These are phyloP conservation scores for Dendrobium chrysotoxum DNA, from an alignment of 106 monocot species.

Conservation along the genomic window DNA sequence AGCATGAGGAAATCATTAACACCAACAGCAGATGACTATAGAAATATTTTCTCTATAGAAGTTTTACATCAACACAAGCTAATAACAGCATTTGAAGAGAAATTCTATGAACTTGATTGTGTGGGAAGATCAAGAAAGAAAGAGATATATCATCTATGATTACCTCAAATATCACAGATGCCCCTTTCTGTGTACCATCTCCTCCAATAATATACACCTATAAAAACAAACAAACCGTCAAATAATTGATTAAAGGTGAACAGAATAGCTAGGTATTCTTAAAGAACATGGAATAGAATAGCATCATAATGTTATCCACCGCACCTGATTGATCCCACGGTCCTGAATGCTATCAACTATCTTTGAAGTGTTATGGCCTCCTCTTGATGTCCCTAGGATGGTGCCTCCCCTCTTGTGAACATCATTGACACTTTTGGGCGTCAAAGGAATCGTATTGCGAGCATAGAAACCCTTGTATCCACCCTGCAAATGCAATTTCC, in stretches of 20 bases:
- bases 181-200: constrained; percentile 36
- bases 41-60: not conserved
- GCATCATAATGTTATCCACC: not conserved
- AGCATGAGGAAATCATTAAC: not conserved
- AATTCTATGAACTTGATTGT: not conserved
- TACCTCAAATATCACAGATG: constrained; percentile 39
- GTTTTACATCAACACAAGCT: not conserved
- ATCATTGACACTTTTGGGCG: constrained; percentile 32
- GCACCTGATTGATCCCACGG: constrained; percentile 33
- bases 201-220: constrained; percentile 40
- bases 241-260: not conserved
- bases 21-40: not conserved
- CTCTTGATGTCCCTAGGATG: constrained; percentile 26
- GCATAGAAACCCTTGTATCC: constrained; percentile 37
- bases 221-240: constrained; percentile 2
- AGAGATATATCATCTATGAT: not conserved
- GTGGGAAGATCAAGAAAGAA: not conserved
- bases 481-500: constrained; percentile 9
- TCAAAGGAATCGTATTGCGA: constrained; percentile 27
- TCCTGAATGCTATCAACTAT: constrained; percentile 36
- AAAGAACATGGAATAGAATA: not conserved
- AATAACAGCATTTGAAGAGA: not conserved
- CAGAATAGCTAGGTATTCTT: not conserved
- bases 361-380: constrained; percentile 30
- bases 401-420: constrained; percentile 34